Evolutionary conservation across 495 filamentous ascomycete species (phyloP), one percentile per base, ranked within the genome.

Genomic region (Aspergillus sparsus): DNA sequence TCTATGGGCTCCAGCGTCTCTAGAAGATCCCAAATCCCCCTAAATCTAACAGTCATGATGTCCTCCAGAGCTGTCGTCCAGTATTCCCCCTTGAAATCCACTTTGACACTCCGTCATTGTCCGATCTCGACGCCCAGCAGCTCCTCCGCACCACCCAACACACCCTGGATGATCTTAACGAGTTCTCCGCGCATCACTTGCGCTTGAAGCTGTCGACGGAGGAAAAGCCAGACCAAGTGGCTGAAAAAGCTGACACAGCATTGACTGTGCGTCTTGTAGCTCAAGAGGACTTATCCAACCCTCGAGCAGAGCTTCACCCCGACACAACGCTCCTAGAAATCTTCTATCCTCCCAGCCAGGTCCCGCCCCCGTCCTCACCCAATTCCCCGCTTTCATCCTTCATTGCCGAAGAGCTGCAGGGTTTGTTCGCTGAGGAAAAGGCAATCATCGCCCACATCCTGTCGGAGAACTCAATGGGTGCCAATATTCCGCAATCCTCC

Each of bases 151-250:
- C 87, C 10, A 94, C 92, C 7, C 93, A 97, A 66, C 91, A 96
- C 79, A 87, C 90, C 16, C 82, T 97, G 42, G 93, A 97, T 73
- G 89, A 94, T 64, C 81, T 89, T 49, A 95, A 93, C 68, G 92
- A 96, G 64, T 96, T 96, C 73, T 88, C 90, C n/a, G 89, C 89
- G 27, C 91, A 96, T 68, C 91, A 93, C 68, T 74, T 97, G 45
- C 87, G 91, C 11, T 79, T 97, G 37, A 87, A 91, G 62, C 74
- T 91, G 58, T 81, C 85, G 16, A 75, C 80, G 33, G 78, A 82
- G 39, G 49, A 39, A 8, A 35, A 49, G 12, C 35, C 41, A 0
- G 37, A 60, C 34, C 21, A 53, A 15, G 18, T 15, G 5, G 68
- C 68, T 21, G 70, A 66, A 27, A 63, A 68, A 18, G 74, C 82